These are phyloP conservation scores for Rhodosporidiobolus odoratus DNA, from an alignment of 768 basidiomycete species.

Conservation along the genomic window DNA sequence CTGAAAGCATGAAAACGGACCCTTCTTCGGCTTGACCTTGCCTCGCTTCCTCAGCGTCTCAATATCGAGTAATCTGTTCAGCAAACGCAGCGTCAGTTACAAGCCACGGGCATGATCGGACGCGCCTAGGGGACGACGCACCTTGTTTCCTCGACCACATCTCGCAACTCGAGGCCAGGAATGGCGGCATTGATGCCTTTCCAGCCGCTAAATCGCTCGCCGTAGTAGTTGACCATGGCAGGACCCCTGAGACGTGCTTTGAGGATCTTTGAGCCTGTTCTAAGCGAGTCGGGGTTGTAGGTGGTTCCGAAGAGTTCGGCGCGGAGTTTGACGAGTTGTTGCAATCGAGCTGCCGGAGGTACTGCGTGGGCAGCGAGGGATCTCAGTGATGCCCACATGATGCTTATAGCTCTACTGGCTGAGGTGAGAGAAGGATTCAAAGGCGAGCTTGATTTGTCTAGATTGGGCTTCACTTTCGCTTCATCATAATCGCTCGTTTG, in stretches of 20 bases:
- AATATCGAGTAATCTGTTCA: constrained; percentile 38
- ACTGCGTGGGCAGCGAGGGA: constrained; percentile 1
- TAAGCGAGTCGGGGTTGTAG: constrained; percentile 72
- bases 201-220: constrained; percentile 47
- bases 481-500: background rate
- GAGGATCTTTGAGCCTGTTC: constrained; percentile 90
- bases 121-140: background rate
- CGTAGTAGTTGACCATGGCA: constrained; percentile 76
- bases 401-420: background rate
- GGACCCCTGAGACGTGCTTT: constrained; percentile 74
- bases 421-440: background rate
- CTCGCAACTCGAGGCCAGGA: constrained; percentile 25
- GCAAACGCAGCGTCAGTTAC: background rate
- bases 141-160: constrained; percentile 35
- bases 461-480: background rate
- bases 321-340: constrained; percentile 60
- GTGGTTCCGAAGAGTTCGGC: constrained; percentile 76
- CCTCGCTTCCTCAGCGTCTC: constrained; percentile 38
- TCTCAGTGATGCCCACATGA: background rate
- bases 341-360: constrained; percentile 49
- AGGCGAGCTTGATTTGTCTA: background rate
- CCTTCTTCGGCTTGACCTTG: constrained; percentile 40
- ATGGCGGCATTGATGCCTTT: constrained; percentile 13
- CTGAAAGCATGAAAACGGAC: background rate
- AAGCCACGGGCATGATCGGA: background rate